Percentiles rank a stretch among this genome's conserved stretches.
Evolutionary conservation across 1,284 basidiomycete species (phyloP).

Genomic region (Chiua sp.): DNA sequence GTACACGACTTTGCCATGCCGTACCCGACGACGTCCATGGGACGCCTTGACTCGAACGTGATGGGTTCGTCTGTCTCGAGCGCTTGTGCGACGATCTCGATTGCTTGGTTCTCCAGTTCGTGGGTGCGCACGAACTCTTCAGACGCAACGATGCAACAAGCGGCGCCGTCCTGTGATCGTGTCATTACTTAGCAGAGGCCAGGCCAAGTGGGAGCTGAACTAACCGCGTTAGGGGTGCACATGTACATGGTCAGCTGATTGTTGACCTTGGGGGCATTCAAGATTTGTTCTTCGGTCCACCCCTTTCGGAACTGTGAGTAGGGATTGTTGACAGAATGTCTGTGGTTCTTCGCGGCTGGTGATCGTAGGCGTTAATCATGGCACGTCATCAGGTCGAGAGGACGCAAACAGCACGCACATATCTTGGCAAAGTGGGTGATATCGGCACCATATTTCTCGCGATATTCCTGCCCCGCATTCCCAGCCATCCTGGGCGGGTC

Average conservation of each 20-base stretch:
- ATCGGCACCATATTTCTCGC: slow-evolving; percentile 71
- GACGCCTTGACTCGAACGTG: slow-evolving; percentile 67
- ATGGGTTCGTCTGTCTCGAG: slow-evolving; percentile 71
- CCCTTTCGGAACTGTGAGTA: slow-evolving; percentile 85
- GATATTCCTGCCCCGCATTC: slow-evolving; percentile 81
- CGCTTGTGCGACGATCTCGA: slow-evolving; percentile 73
- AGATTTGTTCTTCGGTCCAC: slow-evolving; percentile 77
- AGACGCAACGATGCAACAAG: slow-evolving; percentile 79
- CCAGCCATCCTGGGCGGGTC: slow-evolving; percentile 75
- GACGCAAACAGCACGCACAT: slow-evolving; percentile 47
- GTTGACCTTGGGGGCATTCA: slow-evolving; percentile 69
- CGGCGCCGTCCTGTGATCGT: slow-evolving; percentile 61
- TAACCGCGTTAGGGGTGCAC: slow-evolving; percentile 82
- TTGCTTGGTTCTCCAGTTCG: slow-evolving; percentile 83
- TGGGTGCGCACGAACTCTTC: slow-evolving; percentile 82
- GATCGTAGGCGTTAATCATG: background rate
- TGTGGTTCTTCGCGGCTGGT: slow-evolving; percentile 84
- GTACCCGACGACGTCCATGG: slow-evolving; percentile 80
- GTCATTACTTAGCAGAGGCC: background rate
- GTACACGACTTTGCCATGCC: slow-evolving; percentile 77
- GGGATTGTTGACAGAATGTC: slow-evolving; percentile 81
- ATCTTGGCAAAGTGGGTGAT: slow-evolving; percentile 78
- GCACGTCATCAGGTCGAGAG: background rate
- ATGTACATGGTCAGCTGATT: slow-evolving; percentile 82
- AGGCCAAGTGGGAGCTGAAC: slow-evolving; percentile 11